A percentile compares a stretch with the other conserved stretches of the same genome.
Conservation (phyloP, 768 basidiomycete genomes). For the Cystobasidiopsis lactophilus region DNA sequence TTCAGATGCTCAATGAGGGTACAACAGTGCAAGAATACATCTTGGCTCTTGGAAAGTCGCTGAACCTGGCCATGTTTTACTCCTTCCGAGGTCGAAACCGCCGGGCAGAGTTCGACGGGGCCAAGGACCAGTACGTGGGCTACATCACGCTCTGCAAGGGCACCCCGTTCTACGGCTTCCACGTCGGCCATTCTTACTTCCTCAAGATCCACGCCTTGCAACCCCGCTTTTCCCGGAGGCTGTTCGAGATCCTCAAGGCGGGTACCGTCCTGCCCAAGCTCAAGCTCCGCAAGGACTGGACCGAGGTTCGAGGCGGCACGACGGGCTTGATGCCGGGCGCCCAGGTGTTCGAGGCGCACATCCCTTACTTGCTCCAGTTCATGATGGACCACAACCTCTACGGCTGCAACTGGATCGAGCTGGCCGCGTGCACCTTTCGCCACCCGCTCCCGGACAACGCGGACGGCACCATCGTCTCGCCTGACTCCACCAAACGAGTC, state of each 20-base stretch:
- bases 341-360: constrained; percentile 67
- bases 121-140: constrained; percentile 30
- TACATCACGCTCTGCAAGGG: constrained; percentile 74
- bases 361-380: constrained; percentile 73
- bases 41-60: constrained; percentile 41
- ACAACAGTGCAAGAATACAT: constrained; percentile 49
- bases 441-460: constrained; percentile 26
- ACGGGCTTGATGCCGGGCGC: constrained; percentile 33
- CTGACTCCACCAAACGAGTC: constrained; percentile 11
- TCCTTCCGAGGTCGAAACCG: constrained; percentile 41
- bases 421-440: constrained; percentile 33
- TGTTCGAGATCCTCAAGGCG: constrained; percentile 52
- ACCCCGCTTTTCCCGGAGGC: constrained; percentile 44
- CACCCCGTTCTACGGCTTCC: constrained; percentile 88
- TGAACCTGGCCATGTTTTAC: constrained; percentile 71
- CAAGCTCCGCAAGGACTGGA: not conserved
- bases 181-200: constrained; percentile 59
- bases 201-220: constrained; percentile 62
- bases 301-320: not conserved
- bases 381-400: constrained; percentile 86
- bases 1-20: not conserved
- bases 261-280: constrained; percentile 38
- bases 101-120: constrained; percentile 30
- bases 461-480: not conserved
- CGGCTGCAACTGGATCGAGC: constrained; percentile 73